These are phyloP conservation scores for Wickerhamomyces sydowiorum DNA, from an alignment of 805 yeast genomes.

Conservation along the genomic window DNA sequence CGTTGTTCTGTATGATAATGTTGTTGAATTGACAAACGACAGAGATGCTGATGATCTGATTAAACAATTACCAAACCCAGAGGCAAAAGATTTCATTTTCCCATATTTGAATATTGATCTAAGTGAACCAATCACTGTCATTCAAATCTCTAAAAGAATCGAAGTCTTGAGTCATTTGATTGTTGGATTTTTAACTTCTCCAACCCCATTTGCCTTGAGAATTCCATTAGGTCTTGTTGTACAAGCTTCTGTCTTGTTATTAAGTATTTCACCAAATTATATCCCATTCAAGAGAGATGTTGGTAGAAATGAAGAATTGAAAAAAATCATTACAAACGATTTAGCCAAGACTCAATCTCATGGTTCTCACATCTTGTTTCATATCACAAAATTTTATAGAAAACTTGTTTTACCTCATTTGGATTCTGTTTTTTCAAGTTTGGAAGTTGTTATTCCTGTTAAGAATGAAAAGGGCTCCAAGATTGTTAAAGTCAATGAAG, in stretches of 20 bases:
- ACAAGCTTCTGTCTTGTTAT: slow-evolving; percentile 44
- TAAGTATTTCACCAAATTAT: slow-evolving; percentile 49
- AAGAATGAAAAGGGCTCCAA: slow-evolving; percentile 32
- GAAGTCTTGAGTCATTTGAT: slow-evolving; percentile 40
- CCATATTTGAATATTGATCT: slow-evolving; percentile 53
- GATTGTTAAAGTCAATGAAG: slow-evolving; percentile 32
- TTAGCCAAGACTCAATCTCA: slow-evolving; percentile 37
- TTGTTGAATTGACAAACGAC: slow-evolving; percentile 55
- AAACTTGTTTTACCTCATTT: slow-evolving; percentile 40
- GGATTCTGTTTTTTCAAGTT: slow-evolving; percentile 40
- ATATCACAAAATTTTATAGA: slow-evolving; percentile 22
- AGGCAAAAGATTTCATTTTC: slow-evolving; percentile 29
- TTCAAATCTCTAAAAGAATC: slow-evolving; percentile 47
- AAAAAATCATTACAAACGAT: slow-evolving; percentile 36
- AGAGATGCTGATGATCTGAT: slow-evolving; percentile 37
- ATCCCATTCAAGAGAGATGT: slow-evolving; percentile 50
- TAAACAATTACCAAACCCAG: slow-evolving; percentile 32
- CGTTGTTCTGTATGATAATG: slow-evolving; percentile 49
- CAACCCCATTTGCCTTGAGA: slow-evolving; percentile 49
- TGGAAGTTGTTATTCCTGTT: slow-evolving; percentile 59
- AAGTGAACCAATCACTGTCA: slow-evolving; percentile 45
- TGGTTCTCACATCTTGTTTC: slow-evolving; percentile 38
- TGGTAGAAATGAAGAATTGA: slow-evolving; percentile 48
- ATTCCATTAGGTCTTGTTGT: slow-evolving; percentile 61
- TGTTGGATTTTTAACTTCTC: slow-evolving; percentile 38